Percentiles rank a stretch among this genome's conserved stretches.
These are phyloP conservation scores for Dothistroma septosporum DNA, from an alignment of 2,329 filamentous ascomycete genomes.

Conservation along the genomic window DNA sequence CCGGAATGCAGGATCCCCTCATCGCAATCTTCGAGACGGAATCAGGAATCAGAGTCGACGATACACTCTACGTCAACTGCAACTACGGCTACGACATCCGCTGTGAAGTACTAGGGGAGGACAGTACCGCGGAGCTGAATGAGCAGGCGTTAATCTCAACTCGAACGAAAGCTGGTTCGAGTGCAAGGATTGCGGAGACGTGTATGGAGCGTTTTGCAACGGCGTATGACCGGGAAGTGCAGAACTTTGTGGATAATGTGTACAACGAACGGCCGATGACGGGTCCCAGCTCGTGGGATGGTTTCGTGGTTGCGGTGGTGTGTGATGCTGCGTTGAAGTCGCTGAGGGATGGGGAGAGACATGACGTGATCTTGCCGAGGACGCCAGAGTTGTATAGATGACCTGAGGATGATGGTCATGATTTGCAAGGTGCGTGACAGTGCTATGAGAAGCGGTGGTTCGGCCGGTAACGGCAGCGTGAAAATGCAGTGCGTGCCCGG, in stretches of 20 bases:
- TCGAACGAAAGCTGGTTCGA: background rate
- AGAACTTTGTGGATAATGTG: constrained; percentile 2
- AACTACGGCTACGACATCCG: constrained; percentile 5
- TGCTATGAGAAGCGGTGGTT: no score
- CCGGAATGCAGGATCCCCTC: background rate
- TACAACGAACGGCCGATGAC: background rate
- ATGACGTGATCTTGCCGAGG: background rate
- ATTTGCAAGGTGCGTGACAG: no score
- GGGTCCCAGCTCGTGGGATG: background rate
- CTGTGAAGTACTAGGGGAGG: background rate
- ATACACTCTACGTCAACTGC: background rate
- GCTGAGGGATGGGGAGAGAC: constrained; percentile 1
- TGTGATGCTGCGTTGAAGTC: background rate
- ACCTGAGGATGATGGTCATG: background rate
- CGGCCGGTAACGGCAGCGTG: no score
- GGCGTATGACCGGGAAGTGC: constrained; percentile 3
- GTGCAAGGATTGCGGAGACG: background rate
- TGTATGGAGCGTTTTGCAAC: constrained; percentile 1
- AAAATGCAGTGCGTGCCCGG: no score
- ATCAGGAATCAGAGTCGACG: background rate
- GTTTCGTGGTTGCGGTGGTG: background rate
- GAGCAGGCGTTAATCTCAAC: background rate
- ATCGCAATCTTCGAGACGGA: background rate
- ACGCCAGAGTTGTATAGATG: constrained; percentile 2
- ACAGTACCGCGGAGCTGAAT: background rate